Conservation (phyloP, 2,329 filamentous ascomycete genomes). For the Nannizzia gypsea region DNA sequence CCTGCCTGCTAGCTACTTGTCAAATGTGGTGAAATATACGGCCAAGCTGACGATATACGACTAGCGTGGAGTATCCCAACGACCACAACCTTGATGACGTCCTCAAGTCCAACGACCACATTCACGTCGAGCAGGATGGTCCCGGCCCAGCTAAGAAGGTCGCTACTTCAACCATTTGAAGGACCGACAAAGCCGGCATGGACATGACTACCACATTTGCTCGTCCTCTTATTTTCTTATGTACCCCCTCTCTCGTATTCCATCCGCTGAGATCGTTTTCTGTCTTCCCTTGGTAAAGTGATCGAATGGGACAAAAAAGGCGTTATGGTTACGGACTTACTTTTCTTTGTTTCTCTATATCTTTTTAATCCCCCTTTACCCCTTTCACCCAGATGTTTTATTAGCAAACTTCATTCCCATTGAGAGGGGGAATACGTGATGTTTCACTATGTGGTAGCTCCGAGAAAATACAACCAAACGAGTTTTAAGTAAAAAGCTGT, state of each 20-base stretch:
- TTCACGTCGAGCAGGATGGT: slow-evolving; percentile 67
- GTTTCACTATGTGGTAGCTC: background rate
- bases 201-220: background rate
- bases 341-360: background rate
- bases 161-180: background rate
- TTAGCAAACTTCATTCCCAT: background rate
- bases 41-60: background rate
- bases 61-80: slow-evolving; percentile 60
- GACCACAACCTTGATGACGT: slow-evolving; percentile 47
- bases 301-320: background rate
- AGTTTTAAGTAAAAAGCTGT: background rate
- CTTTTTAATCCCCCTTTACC: background rate
- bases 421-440: background rate
- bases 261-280: background rate
- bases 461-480: background rate
- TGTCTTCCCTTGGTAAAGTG: background rate
- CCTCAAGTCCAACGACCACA: slow-evolving; percentile 56
- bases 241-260: background rate
- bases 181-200: too few species aligned
- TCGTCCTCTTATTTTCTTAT: background rate
- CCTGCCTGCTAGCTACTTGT: background rate
- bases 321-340: background rate
- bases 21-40: background rate
- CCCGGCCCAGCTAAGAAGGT: slow-evolving; percentile 53
- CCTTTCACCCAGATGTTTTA: slow-evolving; percentile 1